A percentile compares a stretch with the other conserved stretches of the same genome.
Conservation (phyloP, 2,329 filamentous ascomycete species). For the Colletotrichum trifolii region DNA sequence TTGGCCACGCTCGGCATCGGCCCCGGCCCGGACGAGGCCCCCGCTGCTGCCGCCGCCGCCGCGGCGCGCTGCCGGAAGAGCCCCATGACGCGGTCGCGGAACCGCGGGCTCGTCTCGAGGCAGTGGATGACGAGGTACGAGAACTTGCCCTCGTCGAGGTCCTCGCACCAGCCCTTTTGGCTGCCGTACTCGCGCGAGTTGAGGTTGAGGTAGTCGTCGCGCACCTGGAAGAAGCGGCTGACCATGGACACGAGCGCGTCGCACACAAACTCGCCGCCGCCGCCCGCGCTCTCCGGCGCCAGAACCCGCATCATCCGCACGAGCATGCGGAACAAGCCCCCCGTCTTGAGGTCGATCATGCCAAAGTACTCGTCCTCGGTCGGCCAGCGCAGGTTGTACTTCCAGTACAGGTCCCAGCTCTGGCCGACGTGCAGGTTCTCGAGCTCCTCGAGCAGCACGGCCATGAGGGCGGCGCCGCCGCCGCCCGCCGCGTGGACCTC, state of each 20-base stretch:
- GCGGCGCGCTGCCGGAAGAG: conserved; percentile 14
- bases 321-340: conserved; percentile 39
- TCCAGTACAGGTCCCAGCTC: conserved; percentile 44
- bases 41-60: too few relatives aligned
- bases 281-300: too few relatives aligned
- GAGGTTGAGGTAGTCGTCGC: conserved; percentile 48
- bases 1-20: conserved; percentile 1
- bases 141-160: conserved; percentile 50
- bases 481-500: conserved; percentile 22
- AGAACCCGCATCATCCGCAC: conserved; percentile 33
- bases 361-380: conserved; percentile 41
- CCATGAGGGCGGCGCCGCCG: background rate
- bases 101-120: background rate
- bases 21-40: background rate
- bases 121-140: conserved; percentile 12
- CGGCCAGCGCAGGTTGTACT: conserved; percentile 36
- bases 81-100: conserved; percentile 2
- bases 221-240: conserved; percentile 46
- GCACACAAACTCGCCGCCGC: background rate
- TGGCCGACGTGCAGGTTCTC: conserved; percentile 41
- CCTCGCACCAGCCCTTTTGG: conserved; percentile 53
- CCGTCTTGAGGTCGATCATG: conserved; percentile 43
- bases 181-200: conserved; percentile 43
- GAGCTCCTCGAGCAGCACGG: conserved; percentile 41
- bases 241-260: conserved; percentile 33